These are phyloP conservation scores for Ilyonectria mors-panacis DNA, from an alignment of 2,329 filamentous ascomycete species.

Conservation along the genomic window DNA sequence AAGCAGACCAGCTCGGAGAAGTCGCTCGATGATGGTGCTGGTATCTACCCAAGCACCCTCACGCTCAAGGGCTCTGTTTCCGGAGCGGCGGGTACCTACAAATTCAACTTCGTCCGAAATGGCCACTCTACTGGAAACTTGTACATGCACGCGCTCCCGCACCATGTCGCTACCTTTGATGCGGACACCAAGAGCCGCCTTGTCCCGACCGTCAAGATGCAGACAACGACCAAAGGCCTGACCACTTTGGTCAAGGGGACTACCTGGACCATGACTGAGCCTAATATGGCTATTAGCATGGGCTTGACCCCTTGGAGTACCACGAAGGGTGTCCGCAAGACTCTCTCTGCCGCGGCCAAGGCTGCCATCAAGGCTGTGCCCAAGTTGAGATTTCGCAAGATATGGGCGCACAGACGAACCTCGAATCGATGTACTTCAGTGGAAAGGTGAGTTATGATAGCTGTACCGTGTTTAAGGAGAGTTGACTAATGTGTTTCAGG, in stretches of 20 bases:
- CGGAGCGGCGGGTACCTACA: slow-evolving; percentile 78
- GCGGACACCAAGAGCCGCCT: slow-evolving; percentile 64
- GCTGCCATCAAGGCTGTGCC: slow-evolving; percentile 71
- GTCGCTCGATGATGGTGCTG: slow-evolving; percentile 82
- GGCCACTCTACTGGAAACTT: slow-evolving; percentile 74
- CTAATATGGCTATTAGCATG: slow-evolving; percentile 79
- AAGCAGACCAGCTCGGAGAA: slow-evolving; percentile 68
- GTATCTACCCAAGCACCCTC: slow-evolving; percentile 79
- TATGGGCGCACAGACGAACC: slow-evolving; percentile 79
- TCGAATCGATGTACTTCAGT: slow-evolving; percentile 93
- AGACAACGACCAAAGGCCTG: slow-evolving; percentile 88
- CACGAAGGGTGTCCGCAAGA: slow-evolving; percentile 60
- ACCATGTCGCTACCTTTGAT: slow-evolving; percentile 86
- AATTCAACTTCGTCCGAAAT: slow-evolving; percentile 78
- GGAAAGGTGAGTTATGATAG: slow-evolving; percentile 75
- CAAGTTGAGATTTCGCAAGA: slow-evolving; percentile 82
- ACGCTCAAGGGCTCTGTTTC: slow-evolving; percentile 74
- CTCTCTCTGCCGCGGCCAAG: slow-evolving; percentile 69
- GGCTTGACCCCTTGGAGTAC: slow-evolving; percentile 85
- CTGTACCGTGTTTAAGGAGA: too few species aligned
- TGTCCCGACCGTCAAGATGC: slow-evolving; percentile 72
- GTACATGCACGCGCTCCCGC: slow-evolving; percentile 90
- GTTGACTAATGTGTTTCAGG: slow-evolving; percentile 56
- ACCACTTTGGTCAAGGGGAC: slow-evolving; percentile 81
- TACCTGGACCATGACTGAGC: slow-evolving; percentile 84